A percentile compares a stretch with the other conserved stretches of the same genome.
These are phyloP conservation scores for Furcasterigmium furcatum DNA, from an alignment of 2,329 filamentous ascomycete species.

Conservation along the genomic window DNA sequence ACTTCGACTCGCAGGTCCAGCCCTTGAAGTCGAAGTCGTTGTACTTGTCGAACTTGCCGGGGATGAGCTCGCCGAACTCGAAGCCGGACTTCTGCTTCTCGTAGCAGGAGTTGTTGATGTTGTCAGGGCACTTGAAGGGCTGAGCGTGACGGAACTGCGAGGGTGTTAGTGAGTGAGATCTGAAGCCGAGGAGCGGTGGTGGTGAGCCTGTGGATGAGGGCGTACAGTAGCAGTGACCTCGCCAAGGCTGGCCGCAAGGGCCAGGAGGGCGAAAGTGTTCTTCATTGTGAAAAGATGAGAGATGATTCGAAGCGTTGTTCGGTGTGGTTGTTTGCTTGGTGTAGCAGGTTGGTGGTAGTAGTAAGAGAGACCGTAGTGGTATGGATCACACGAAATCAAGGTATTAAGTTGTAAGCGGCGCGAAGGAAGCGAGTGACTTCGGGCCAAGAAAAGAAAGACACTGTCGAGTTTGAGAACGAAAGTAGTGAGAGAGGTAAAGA, in stretches of 20 bases:
- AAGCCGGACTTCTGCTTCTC: constrained; percentile 68
- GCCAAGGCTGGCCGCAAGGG: constrained; percentile 47
- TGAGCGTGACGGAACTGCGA: constrained; percentile 23
- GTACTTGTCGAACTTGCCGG: constrained; percentile 63
- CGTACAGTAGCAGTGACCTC: constrained; percentile 46
- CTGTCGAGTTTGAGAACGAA: constrained; percentile 21
- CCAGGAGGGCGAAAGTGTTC: constrained; percentile 43
- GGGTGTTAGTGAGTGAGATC: constrained; percentile 7
- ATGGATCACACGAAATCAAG: not conserved
- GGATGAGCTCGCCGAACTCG: constrained; percentile 62
- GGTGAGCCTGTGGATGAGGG: constrained; percentile 1
- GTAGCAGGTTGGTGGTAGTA: too few relatives aligned
- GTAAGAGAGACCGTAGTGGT: not conserved
- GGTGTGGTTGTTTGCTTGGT: not conserved
- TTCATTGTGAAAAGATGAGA: constrained; percentile 40
- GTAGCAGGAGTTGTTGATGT: constrained; percentile 72
- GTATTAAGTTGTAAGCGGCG: constrained; percentile 16
- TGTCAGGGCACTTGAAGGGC: constrained; percentile 64
- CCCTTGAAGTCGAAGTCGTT: constrained; percentile 72
- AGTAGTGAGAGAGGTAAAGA: constrained; percentile 15
- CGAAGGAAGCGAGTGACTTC: constrained; percentile 59
- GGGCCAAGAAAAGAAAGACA: constrained; percentile 30
- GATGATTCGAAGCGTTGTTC: constrained; percentile 1
- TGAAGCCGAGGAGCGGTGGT: constrained; percentile 11
- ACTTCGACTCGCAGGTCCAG: constrained; percentile 64